Evolutionary conservation across 169 alveolate genomes (phyloP), one percentile per base, ranked within the genome.

Genomic region (Plasmodium cynomolgi): DNA sequence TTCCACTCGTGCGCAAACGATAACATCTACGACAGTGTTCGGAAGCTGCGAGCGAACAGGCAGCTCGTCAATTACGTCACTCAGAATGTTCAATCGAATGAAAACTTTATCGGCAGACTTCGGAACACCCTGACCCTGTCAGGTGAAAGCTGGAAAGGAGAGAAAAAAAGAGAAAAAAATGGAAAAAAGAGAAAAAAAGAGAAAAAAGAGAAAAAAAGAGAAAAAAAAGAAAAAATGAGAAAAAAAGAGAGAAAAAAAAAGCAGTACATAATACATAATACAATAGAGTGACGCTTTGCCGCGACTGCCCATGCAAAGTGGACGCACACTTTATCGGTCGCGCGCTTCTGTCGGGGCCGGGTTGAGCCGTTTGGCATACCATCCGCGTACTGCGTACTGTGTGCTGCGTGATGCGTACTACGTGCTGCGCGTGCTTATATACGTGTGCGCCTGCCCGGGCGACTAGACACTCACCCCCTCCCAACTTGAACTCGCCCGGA

Each of bases 51-150:
- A 82, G 15, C n/a, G 9, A 44, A 82, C 44, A 82, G 58, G 54
- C 75, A 82, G 33, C 54, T 56, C 58, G 56, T 58, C 34, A 82
- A 82, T 82, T 82, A 82, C 37, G 31, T 82, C 9, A 31, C 50
- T 33, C 77, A 82, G 33, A 82, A 82, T 82, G 56, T 82, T 17
- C 90, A 82, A 41, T 82, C 90, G n/a, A 82, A 82, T 82, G 79
- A 82, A 50, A 54, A 54, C 20, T 82, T 82, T 58, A 82, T 82
- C 20, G 68, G 90, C 58, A 82, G 90, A 82, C 80, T 82, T 54
- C 75, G 58, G 58, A 82, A 82, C 68, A 82, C 81, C 41, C 23
- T 82, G 90, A 82, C 90, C 23, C 58, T 82, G 68, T 37, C 44
- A 54, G 90, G 90, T 82, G 31, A 82, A 82, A 50, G 58, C 74